Evolutionary conservation across 164 flowering plant species (phyloP), one percentile per base, ranked within the genome.

Genomic region (Santalum album): DNA sequence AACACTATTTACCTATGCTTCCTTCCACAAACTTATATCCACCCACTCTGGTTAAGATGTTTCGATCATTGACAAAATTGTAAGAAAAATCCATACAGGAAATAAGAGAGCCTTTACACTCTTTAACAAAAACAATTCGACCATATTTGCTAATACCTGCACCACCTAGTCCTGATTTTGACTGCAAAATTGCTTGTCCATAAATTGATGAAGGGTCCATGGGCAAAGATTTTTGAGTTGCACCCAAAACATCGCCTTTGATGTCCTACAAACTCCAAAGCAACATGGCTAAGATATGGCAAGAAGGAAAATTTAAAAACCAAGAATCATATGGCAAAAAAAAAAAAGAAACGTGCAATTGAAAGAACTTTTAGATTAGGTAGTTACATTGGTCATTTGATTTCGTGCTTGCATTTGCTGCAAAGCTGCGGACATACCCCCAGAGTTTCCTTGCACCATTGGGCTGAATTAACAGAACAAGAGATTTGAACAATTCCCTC

Each of bases 131-230:
- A 29, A 29, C 9, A 29, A 29, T 29, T n/a, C n/a, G n/a, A n/a
- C n/a, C 4, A 29, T 29, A 29, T 29, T 29, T 3, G 9, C 4
- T 29, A 9, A 29, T 74, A 85, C 95, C 96, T 58, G 85, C 76
- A 68, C 76, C 68, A 26, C 79, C 72, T 23, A 79, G 54, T 55
- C 94, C 91, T 65, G 91, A 75, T 68, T 87, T 87, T 55, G 97
- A 79, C 38, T 81, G 96, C 68, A 85, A 57, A 65, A 83, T 73
- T 21, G 87, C 82, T 58, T 76, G 91, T 51, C 91, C 91, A 73
- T 85, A 85, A 19, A 86, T 73, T 48, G 96, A 78, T 50, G 95
- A 73, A 56, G 87, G 87, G 66, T 90, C 92, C 87, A 78, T 74
- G 12, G 94, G 73, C 73, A 85, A 52, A 55, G 87, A 71, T 72